Conservation (phyloP, 345 rosid species). For the Raphanus raphanistrum region DNA sequence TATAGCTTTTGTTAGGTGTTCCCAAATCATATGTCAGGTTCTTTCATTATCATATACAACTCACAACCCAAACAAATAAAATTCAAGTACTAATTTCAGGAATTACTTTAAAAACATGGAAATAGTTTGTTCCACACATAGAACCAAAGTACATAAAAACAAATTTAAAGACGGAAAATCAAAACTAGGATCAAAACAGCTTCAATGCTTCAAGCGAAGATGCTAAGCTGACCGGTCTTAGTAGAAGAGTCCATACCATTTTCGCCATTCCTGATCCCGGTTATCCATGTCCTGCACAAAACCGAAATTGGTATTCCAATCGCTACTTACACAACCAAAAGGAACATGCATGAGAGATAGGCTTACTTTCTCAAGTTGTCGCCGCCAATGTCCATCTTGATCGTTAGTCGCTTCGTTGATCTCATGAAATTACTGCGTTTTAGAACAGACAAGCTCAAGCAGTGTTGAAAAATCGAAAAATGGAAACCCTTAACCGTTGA, state of each 20-base stretch:
- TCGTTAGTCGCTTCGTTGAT: slow-evolving; percentile 71
- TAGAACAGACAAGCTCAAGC: slow-evolving; percentile 4
- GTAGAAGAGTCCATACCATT: slow-evolving; percentile 61
- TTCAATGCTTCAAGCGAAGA: slow-evolving; percentile 50
- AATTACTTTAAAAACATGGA: background rate
- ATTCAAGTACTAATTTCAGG: slow-evolving; percentile 13
- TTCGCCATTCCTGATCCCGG: slow-evolving; percentile 57
- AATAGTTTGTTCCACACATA: slow-evolving; percentile 27
- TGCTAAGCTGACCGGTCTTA: slow-evolving; percentile 76
- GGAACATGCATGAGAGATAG: background rate
- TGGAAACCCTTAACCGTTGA: background rate
- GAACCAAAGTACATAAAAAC: background rate
- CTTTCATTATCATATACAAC: slow-evolving; percentile 26
- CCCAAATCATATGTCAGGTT: background rate
- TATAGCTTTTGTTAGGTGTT: slow-evolving; percentile 15
- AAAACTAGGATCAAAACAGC: slow-evolving; percentile 20
- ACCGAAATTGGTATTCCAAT: slow-evolving; percentile 12
- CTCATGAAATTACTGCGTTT: slow-evolving; percentile 60
- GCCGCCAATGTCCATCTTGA: slow-evolving; percentile 54
- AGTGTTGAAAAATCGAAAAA: background rate
- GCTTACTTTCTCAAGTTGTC: slow-evolving; percentile 64
- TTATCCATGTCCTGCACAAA: slow-evolving; percentile 62
- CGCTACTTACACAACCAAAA: background rate
- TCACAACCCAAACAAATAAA: slow-evolving; percentile 18
- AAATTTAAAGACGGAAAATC: background rate